Percentiles rank a stretch among this genome's conserved stretches.
Evolutionary conservation across 2,329 filamentous ascomycete genomes (phyloP).

Genomic region (Xylaria sp.): DNA sequence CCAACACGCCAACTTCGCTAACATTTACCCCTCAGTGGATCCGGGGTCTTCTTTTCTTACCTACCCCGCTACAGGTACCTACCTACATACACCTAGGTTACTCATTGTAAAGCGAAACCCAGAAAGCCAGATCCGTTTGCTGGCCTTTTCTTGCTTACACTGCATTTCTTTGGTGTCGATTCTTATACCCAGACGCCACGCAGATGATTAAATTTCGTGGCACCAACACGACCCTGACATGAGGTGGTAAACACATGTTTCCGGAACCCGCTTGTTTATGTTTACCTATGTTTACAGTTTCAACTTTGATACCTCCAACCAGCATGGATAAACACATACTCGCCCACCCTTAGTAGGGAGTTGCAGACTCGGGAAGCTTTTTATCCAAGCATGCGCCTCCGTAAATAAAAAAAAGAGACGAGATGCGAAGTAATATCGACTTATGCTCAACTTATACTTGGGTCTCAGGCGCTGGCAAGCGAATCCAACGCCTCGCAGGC

Average conservation of each 20-base stretch:
- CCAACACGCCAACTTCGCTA: neutral
- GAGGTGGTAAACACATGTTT: neutral
- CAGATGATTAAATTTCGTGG: conserved; percentile 34
- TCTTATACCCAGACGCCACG: conserved; percentile 21
- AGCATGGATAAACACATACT: neutral
- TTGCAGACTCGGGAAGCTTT: neutral
- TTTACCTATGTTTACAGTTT: conserved; percentile 3
- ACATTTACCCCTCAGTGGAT: conserved; percentile 33
- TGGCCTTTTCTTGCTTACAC: conserved; percentile 1
- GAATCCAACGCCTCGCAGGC: conserved; percentile 4
- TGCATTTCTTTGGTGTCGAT: neutral
- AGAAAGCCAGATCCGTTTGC: conserved; percentile 1
- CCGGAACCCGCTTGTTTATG: neutral
- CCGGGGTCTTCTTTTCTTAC: conserved; percentile 8
- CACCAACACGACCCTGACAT: conserved; percentile 26
- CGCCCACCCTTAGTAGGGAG: neutral
- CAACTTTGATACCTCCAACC: neutral
- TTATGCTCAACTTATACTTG: neutral
- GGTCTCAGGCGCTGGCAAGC: neutral
- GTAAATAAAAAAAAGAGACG: neutral
- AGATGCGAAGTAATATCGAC: neutral
- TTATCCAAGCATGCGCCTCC: neutral
- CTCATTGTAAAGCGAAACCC: neutral
- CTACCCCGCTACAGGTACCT: neutral
- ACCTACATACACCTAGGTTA: neutral